Evolutionary conservation across 805 yeast genomes (phyloP).

Genomic region (Starmerella riodocensis): DNA sequence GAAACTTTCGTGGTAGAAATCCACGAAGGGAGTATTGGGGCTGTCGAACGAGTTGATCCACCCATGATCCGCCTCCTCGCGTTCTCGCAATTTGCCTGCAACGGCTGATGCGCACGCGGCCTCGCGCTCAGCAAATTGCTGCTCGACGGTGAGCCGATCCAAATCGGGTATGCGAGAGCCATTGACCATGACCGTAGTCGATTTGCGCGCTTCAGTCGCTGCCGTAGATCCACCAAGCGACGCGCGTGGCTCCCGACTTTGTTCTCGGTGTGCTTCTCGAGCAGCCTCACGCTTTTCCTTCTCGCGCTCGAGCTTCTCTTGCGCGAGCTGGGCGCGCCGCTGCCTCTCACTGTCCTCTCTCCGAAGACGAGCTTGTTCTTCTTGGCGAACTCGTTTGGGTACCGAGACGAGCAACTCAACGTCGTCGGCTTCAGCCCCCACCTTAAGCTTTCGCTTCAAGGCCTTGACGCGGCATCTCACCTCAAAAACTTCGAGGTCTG

Average conservation of each 20-base stretch:
- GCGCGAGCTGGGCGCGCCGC: constrained; percentile 14
- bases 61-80: constrained; percentile 51
- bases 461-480: constrained; percentile 58
- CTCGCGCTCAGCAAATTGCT: constrained; percentile 60
- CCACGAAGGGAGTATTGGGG: constrained; percentile 67
- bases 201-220: constrained; percentile 20
- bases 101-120: constrained; percentile 73
- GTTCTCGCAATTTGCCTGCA: constrained; percentile 51
- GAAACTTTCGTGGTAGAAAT: constrained; percentile 36
- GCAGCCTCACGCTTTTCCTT: constrained; percentile 16
- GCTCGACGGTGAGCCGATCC: constrained; percentile 71
- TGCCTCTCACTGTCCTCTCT: constrained; percentile 18
- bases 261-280: constrained; percentile 7
- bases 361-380: constrained; percentile 18
- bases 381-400: constrained; percentile 41
- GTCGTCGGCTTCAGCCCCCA: constrained; percentile 46
- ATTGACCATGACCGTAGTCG: constrained; percentile 26
- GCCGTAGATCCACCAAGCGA: constrained; percentile 27
- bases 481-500: constrained; percentile 57
- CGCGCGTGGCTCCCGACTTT: constrained; percentile 6
- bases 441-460: constrained; percentile 59
- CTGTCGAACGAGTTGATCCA: constrained; percentile 81
- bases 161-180: constrained; percentile 88
- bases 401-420: constrained; percentile 72
- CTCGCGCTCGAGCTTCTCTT: constrained; percentile 18